Base-by-base conservation (phyloP, 352 stramenopile genomes). In the Pythium oligandrum region DNA sequence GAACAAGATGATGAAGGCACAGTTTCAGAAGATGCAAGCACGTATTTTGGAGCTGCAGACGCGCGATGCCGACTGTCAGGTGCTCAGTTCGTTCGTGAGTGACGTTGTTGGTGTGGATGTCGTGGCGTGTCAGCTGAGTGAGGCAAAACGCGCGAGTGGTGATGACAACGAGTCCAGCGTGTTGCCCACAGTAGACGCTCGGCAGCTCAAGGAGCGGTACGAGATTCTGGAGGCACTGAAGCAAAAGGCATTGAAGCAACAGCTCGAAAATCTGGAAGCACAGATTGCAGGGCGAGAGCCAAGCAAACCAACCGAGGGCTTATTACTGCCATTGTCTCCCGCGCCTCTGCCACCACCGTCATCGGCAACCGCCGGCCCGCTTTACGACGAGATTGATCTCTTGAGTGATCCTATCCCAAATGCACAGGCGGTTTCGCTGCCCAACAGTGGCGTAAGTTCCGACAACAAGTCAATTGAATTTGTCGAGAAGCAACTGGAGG, bases 1-100 rank as follows among this genome's bases (percentile, higher is more conserved):
- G 63, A 95, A 95, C 68, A 92, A 92, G 57, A 63, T 92, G 40
- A 89, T 92, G 81, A 90, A 90, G 59, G 61, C 59, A 4, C 82
- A 93, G 63, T 86, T 90, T 53, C 82, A 90, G 59, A 89, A 88
- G 61, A 83, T 75, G 57, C 75, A 90, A 59, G 63, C 48, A 44
- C 71, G 77, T 2, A 66, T 88, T 39, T 48, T 51, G 9, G 58
- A 70, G 52, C 63, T 77, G 1, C 61, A 60, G 11, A 52, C 49
- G 4, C 71, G 55, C 12, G 75, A 90, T 26, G 67, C 75, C 6
- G 78, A 94, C 46, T 62, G 60, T 10, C 48, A 54, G 10, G 55
- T 82, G 31, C 62, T 94, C 12, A 57, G 57, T 12, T 52, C 55
- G 12, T 94, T 94, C 51, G 63, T 91, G 31, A 65, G 64, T 50